phyloP scores from a whole-genome alignment of 1,284 basidiomycete genomes.

The Boletus semigastroideus region DNA sequence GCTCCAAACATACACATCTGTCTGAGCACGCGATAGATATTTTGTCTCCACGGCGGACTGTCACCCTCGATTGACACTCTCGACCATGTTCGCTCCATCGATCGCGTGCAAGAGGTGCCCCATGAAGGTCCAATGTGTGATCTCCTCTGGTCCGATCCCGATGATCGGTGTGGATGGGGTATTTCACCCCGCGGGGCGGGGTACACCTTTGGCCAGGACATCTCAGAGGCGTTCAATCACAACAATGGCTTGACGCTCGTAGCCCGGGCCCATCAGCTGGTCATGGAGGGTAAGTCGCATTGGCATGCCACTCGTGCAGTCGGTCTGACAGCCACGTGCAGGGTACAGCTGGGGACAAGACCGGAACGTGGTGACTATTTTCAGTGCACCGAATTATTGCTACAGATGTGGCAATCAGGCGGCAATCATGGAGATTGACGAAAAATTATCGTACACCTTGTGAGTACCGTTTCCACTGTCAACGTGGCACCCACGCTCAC shows the following conservation, averaged over 20 bases:
- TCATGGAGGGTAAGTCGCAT: slow-evolving; percentile 85
- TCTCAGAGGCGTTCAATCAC: slow-evolving; percentile 97
- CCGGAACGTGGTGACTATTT: slow-evolving; percentile 99
- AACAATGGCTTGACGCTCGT: slow-evolving; percentile 98
- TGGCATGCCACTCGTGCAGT: neutral
- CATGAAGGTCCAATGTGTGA: slow-evolving; percentile 99
- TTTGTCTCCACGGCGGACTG: slow-evolving; percentile 97
- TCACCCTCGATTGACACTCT: slow-evolving; percentile 99
- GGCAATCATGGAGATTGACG: slow-evolving; percentile 99
- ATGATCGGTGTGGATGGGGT: slow-evolving; percentile 99
- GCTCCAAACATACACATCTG: neutral
- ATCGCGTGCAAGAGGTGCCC: slow-evolving; percentile 98
- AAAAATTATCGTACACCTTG: slow-evolving; percentile 96
- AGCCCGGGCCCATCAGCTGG: slow-evolving; percentile 93
- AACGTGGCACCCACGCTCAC: slow-evolving; percentile 13
- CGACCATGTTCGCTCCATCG: slow-evolving; percentile 97
- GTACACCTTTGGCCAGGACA: slow-evolving; percentile 99
- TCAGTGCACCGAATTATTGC: slow-evolving; percentile 99
- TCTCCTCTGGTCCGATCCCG: slow-evolving; percentile 98
- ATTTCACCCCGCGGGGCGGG: slow-evolving; percentile 98
- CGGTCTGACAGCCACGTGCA: slow-evolving; percentile 29
- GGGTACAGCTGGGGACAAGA: slow-evolving; percentile 98
- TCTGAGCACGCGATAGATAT: slow-evolving; percentile 67
- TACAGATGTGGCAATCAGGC: slow-evolving; percentile 99
- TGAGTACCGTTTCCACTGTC: slow-evolving; percentile 39